Base-by-base conservation (phyloP, 2,329 filamentous ascomycete genomes). In the Phialocephala subalpina region DNA sequence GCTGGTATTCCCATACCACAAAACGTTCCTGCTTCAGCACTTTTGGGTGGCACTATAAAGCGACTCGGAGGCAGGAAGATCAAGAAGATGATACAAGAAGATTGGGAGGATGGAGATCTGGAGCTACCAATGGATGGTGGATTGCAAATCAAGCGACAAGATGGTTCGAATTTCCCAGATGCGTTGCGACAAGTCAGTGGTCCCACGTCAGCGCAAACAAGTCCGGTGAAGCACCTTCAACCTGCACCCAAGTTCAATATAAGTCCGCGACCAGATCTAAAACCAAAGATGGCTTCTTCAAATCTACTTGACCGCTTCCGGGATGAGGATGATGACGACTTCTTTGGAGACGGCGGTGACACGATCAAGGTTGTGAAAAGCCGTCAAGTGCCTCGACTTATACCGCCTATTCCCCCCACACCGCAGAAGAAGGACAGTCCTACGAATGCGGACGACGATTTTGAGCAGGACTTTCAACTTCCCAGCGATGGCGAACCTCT, bases 31-130 rank as follows among this genome's bases (percentile, higher is more conserved):
- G 88, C 92, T 35, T 97, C 95, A 22, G 96, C 96, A 35, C 83
- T 99, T 49, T 87, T 96, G 77, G 95, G 95, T 61, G 96, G 96
- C 60, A 95, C 94, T 11, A 98, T 98, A 76, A 97, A 97, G 81
- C 86, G 94, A 72, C 84, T 98, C 38, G 94, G 94, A 58, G 89
- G 88, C 66, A 86, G 88, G 71, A 93, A 90, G 74, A 84, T 91
- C 22, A 90, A 89, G 74, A 91, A 87, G 74, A 88, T 90, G 47
- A 87, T 92, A 66, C 88, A 92, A 69, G 92, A 95, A 77, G 95
- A 92, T 90, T 90, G 88, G 67, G 91, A 94, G 72, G 92, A 95
- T 73, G 80, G 94, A 62, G 91, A 95, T 72, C 79, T 95, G 58
- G 91, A 92, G 72, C 78, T 94, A 18, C 89, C 91, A 1, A 84